phyloP scores from a whole-genome alignment of 1,139 yeast species.

The Yamadazyma spencermartinsiae region DNA sequence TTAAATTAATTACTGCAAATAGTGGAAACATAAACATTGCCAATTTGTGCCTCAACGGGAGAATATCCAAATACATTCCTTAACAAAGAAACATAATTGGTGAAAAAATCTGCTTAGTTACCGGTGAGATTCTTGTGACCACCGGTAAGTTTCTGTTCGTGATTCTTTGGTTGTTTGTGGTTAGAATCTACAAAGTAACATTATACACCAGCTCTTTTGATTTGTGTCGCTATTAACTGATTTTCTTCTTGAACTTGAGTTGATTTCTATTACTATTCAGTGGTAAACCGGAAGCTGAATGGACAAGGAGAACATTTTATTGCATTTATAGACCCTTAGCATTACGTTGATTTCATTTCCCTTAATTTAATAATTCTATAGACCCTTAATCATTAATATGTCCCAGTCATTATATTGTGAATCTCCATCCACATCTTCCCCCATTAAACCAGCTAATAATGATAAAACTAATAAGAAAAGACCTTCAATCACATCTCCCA shows the following conservation, averaged over 20 bases:
- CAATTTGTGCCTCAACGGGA: not conserved
- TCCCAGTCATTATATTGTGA: constrained; percentile 6
- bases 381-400: constrained; percentile 2
- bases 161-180: not conserved
- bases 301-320: too few species aligned
- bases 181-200: not conserved
- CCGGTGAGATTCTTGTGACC: not conserved
- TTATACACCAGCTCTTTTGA: not conserved
- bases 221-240: too few species aligned
- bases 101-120: constrained; percentile 2
- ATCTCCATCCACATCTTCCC: constrained; percentile 14
- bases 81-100: constrained; percentile 13
- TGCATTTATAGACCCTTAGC: too few species aligned
- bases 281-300: not conserved
- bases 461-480: constrained; percentile 4
- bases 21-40: not conserved
- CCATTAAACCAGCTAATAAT: constrained; percentile 5
- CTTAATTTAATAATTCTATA: constrained; percentile 1
- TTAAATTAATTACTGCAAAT: constrained; percentile 7
- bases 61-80: constrained; percentile 4
- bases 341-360: constrained; percentile 2
- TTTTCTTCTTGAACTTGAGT: too few species aligned
- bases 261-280: too few species aligned
- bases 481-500: constrained; percentile 6
- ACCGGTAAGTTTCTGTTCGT: not conserved